phyloP scores from a whole-genome alignment of 768 basidiomycete species.

The Termitomyces sp. region DNA sequence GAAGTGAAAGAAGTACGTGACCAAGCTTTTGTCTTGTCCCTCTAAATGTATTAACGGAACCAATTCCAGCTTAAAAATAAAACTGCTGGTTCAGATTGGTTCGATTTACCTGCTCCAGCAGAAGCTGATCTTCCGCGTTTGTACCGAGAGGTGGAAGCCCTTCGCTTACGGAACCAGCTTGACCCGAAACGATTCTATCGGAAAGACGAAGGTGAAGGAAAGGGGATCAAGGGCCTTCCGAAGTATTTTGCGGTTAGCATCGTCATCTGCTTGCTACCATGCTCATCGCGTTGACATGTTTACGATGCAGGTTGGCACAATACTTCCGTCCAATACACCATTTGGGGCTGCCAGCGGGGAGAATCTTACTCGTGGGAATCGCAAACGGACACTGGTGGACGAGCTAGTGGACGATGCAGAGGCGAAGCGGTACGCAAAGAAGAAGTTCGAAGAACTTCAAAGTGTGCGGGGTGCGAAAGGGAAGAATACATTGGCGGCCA shows the following conservation, averaged over 20 bases:
- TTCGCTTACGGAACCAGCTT: constrained; percentile 82
- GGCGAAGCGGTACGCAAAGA: constrained; percentile 84
- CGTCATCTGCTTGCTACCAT: constrained; percentile 9
- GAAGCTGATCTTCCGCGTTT: constrained; percentile 78
- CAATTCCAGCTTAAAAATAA: constrained; percentile 55
- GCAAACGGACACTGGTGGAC: constrained; percentile 84
- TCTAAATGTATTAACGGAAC: constrained; percentile 1
- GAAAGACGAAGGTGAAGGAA: constrained; percentile 83
- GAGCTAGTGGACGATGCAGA: constrained; percentile 89
- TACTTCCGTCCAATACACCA: constrained; percentile 66
- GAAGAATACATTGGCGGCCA: constrained; percentile 65
- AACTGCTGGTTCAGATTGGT: constrained; percentile 83
- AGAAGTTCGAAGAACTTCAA: constrained; percentile 83
- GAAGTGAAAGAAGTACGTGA: constrained; percentile 64
- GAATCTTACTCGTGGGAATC: constrained; percentile 64
- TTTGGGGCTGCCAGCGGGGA: constrained; percentile 70
- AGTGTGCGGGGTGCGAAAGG: constrained; percentile 65
- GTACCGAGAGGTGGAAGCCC: constrained; percentile 83
- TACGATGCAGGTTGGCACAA: constrained; percentile 62
- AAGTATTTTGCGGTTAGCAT: constrained; percentile 84
- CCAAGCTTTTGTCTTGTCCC: background rate
- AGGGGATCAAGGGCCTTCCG: constrained; percentile 80
- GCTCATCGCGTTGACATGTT: constrained; percentile 7
- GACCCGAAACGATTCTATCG: constrained; percentile 92
- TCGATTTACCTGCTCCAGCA: constrained; percentile 80